Percentiles rank a stretch among this genome's conserved stretches.
These are phyloP conservation scores for Malus hybrid DNA, from an alignment of 331 rosid species.

Conservation along the genomic window DNA sequence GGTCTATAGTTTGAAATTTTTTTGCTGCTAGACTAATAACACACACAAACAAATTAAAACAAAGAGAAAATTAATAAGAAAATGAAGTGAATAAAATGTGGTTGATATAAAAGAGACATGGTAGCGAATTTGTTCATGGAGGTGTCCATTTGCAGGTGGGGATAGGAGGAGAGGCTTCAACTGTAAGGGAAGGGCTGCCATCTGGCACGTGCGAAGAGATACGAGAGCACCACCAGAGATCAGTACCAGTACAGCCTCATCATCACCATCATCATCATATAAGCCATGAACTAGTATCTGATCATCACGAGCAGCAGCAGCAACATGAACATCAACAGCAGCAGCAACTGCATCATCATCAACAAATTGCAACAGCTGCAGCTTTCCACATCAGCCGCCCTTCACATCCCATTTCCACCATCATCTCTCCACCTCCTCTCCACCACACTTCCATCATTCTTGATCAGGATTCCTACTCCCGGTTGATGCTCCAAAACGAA, in stretches of 20 bases:
- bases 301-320: slow-evolving; percentile 26
- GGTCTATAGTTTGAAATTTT: not conserved
- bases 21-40: not conserved
- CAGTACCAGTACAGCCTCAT: slow-evolving; percentile 9
- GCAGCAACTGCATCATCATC: slow-evolving; percentile 23
- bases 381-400: slow-evolving; percentile 70
- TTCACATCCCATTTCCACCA: slow-evolving; percentile 61
- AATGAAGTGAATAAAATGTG: not conserved
- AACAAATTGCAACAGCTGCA: slow-evolving; percentile 28
- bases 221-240: slow-evolving; percentile 25
- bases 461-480: slow-evolving; percentile 62
- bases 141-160: slow-evolving; percentile 57
- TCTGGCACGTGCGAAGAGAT: slow-evolving; percentile 50
- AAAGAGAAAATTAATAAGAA: not conserved
- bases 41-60: not conserved
- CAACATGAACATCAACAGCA: slow-evolving; percentile 2
- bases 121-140: slow-evolving; percentile 4
- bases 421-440: slow-evolving; percentile 68
- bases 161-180: slow-evolving; percentile 70
- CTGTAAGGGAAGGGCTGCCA: slow-evolving; percentile 49
- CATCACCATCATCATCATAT: slow-evolving; percentile 26
- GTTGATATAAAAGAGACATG: slow-evolving; percentile 25
- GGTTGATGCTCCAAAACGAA: slow-evolving; percentile 65
- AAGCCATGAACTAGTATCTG: slow-evolving; percentile 24
- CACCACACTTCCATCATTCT: slow-evolving; percentile 75